A percentile compares a stretch with the other conserved stretches of the same genome.
Evolutionary conservation across 2,329 filamentous ascomycete genomes (phyloP).

Genomic region (Parascedosporium putredinis): DNA sequence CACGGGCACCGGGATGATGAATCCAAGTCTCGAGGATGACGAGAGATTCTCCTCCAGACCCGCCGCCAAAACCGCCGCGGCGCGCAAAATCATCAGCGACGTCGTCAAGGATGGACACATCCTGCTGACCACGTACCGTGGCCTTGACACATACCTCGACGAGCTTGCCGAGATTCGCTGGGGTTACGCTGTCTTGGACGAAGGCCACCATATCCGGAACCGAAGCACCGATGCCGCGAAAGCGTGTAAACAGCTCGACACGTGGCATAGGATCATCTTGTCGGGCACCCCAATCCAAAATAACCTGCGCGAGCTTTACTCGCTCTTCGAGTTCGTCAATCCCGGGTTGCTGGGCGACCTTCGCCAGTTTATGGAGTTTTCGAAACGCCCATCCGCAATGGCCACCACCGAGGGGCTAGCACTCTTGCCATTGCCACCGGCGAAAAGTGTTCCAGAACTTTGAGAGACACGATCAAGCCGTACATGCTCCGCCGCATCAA

Average conservation of each 20-base stretch:
- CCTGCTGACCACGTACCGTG: slow-evolving; percentile 89
- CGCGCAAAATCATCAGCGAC: slow-evolving; percentile 69
- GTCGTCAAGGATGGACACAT: slow-evolving; percentile 82
- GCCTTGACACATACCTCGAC: slow-evolving; percentile 84
- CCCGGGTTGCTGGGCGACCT: slow-evolving; percentile 84
- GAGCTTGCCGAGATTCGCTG: slow-evolving; percentile 75
- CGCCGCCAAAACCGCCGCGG: slow-evolving; percentile 53
- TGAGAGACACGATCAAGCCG: slow-evolving; percentile 88
- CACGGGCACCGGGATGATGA: slow-evolving; percentile 93
- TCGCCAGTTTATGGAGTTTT: slow-evolving; percentile 87
- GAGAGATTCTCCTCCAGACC: slow-evolving; percentile 22
- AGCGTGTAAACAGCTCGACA: slow-evolving; percentile 86
- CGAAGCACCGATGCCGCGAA: slow-evolving; percentile 92
- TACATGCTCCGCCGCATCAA: slow-evolving; percentile 91
- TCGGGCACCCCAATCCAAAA: slow-evolving; percentile 98
- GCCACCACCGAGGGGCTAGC: slow-evolving; percentile 89
- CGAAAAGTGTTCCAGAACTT: slow-evolving; percentile 82
- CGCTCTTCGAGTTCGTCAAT: slow-evolving; percentile 93
- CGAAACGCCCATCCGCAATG: slow-evolving; percentile 84
- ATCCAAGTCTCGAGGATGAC: slow-evolving; percentile 52
- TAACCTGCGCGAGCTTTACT: slow-evolving; percentile 91
- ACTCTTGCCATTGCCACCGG: slow-evolving; percentile 92
- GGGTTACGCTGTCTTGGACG: slow-evolving; percentile 89
- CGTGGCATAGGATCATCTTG: slow-evolving; percentile 80
- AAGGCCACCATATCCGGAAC: slow-evolving; percentile 97